A percentile compares a stretch with the other conserved stretches of the same genome.
Evolutionary conservation across 2,329 filamentous ascomycete species (phyloP).

Genomic region (Helotiales sp.): DNA sequence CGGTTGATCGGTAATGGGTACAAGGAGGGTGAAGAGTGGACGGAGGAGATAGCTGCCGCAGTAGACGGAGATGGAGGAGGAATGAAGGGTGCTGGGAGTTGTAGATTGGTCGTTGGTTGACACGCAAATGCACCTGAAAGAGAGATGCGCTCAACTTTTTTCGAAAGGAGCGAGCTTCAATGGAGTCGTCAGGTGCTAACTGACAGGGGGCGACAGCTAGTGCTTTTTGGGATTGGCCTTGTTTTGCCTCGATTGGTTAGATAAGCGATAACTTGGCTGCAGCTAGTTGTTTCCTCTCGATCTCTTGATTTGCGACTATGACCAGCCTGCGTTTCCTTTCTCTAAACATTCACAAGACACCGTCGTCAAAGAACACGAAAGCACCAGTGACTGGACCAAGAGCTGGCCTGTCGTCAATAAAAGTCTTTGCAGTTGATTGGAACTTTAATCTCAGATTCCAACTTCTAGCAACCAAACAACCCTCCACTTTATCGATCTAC

Average conservation of each 20-base stretch:
- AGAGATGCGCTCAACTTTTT: constrained; percentile 25
- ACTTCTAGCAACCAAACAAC: neutral
- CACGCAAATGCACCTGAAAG: constrained; percentile 20
- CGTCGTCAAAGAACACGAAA: neutral
- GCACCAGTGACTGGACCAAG: neutral
- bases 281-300: constrained; percentile 7
- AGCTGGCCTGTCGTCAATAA: neutral
- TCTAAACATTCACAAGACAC: neutral
- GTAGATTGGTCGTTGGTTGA: constrained; percentile 21
- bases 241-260: neutral
- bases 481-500: neutral
- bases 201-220: no score
- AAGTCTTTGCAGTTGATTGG: no score
- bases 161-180: constrained; percentile 13
- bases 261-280: constrained; percentile 10
- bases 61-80: neutral
- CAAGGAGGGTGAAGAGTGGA: constrained; percentile 1
- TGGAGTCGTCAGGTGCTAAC: constrained; percentile 20
- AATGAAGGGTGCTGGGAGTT: constrained; percentile 14
- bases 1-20: neutral
- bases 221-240: no score
- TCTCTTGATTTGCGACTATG: neutral
- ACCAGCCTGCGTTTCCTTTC: neutral
- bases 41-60: constrained; percentile 3
- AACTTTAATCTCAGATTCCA: neutral